Evolutionary conservation across 345 rosid species (phyloP), one percentile per base, ranked within the genome.

Genomic region (Erucastrum elatum): DNA sequence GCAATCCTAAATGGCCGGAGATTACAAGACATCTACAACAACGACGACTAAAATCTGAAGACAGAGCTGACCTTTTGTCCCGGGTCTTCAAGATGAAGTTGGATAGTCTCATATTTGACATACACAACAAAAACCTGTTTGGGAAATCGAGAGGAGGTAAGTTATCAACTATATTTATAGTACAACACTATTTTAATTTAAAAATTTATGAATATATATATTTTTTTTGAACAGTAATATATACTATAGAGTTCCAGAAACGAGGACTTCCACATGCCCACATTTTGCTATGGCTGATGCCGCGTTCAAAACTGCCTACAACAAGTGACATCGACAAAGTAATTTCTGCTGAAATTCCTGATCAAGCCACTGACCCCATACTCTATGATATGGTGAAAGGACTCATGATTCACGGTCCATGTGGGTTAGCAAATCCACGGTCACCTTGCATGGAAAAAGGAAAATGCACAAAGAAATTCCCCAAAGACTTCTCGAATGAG

Each of bases 381-480:
- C 5, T 34, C 0, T 35, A 58, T 8, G 12, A 49, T 17, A 10
- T 13, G 1, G 66, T 71, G 0, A 60, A 59, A 26, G 66, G 59
- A 1, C 0, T 71, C 2, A 71, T 70, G 75, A 4, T 71, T 9
- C 65, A 71, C 34, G 75, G 65, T 8, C 64, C 53, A 0, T 71
- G 53, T 56, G 75, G 75, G 4, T 8, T 71, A 3, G 53, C 34
- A 5, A 71, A 71, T 8, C 65, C 11, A 10, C 35, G 5, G 0
- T 71, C 75, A 12, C 74, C 67, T 7, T 72, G 58, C 11, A 72
- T 72, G 75, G 26, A 1, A 0, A 39, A 72, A 6, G 66, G 66
- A 0, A 59, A 37, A 4, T 72, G 59, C 5, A 1, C 27, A 0
- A 72, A 72, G 1, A 39, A 8, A 0, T 72, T 26, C 5, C 59